A percentile compares a stretch with the other conserved stretches of the same genome.
Conservation (phyloP, 2,329 filamentous ascomycete species). For the Pyrenophora tritici-repentis region DNA sequence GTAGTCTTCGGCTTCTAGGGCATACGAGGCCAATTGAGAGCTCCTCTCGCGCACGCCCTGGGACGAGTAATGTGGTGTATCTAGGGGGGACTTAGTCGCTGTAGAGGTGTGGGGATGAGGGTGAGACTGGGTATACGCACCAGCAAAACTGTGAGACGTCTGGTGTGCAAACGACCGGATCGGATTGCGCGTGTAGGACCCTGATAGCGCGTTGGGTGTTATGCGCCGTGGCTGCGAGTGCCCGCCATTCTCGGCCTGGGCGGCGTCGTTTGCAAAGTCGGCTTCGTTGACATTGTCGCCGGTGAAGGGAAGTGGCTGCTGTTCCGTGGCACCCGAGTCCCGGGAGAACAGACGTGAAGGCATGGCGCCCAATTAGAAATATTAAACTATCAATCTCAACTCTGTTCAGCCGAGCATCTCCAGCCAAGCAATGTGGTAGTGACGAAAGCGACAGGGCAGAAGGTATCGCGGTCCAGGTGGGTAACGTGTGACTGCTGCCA, state of each 20-base stretch:
- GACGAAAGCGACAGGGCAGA: neutral
- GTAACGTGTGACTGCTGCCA: constrained; percentile 2
- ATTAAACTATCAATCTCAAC: constrained; percentile 1
- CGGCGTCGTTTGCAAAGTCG: constrained; percentile 32
- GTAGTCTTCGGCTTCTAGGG: constrained; percentile 57
- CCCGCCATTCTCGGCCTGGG: constrained; percentile 29
- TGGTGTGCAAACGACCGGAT: constrained; percentile 74
- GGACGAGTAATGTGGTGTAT: constrained; percentile 73
- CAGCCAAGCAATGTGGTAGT: neutral
- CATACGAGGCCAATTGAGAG: constrained; percentile 82
- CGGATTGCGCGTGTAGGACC: constrained; percentile 58
- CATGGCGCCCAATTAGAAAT: constrained; percentile 22
- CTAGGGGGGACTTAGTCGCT: constrained; percentile 53
- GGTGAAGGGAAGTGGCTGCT: constrained; percentile 39
- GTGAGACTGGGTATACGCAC: constrained; percentile 48
- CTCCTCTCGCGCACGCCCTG: constrained; percentile 83
- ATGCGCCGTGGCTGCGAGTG: constrained; percentile 34
- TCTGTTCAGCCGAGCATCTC: constrained; percentile 5
- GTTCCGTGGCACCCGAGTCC: constrained; percentile 24
- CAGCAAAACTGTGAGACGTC: constrained; percentile 63
- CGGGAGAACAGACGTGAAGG: constrained; percentile 27
- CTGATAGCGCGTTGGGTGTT: constrained; percentile 32
- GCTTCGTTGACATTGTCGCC: constrained; percentile 35
- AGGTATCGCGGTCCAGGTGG: constrained; percentile 1
- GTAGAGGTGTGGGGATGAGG: constrained; percentile 1